Conservation (phyloP, 225 moss, liverwort and hornwort genomes). For the Straminergon stramineum region DNA sequence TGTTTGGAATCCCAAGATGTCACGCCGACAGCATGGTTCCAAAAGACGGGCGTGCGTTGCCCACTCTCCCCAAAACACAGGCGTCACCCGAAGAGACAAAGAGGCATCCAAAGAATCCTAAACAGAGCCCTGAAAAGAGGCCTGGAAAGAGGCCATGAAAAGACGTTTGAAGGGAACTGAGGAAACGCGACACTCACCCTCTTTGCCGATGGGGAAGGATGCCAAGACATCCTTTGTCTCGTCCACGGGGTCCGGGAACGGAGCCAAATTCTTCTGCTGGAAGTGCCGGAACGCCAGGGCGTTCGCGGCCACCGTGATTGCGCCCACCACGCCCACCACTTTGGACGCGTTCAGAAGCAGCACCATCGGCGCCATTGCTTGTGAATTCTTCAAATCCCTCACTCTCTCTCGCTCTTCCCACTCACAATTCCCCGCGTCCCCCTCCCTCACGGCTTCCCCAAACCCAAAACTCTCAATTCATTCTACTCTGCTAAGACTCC, state of each 20-base stretch:
- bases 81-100: background rate
- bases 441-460: background rate
- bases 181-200: conserved; percentile 30
- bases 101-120: background rate
- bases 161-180: background rate
- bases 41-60: background rate
- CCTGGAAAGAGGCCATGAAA: background rate
- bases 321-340: conserved; percentile 62
- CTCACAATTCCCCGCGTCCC: background rate
- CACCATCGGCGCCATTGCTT: conserved; percentile 72
- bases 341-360: conserved; percentile 82
- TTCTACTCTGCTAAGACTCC: background rate
- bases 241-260: conserved; percentile 65
- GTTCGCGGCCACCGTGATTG: conserved; percentile 72
- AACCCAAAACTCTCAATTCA: background rate
- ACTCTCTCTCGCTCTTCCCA: background rate
- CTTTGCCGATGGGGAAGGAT: conserved; percentile 64
- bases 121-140: background rate
- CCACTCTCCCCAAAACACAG: background rate
- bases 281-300: conserved; percentile 70
- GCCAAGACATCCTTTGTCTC: conserved; percentile 80
- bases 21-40: background rate
- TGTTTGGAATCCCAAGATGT: background rate
- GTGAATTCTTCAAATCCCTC: background rate
- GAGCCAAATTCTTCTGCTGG: conserved; percentile 47